Evolutionary conservation across 2,329 filamentous ascomycete genomes (phyloP).

Genomic region (Fusarium falciforme): DNA sequence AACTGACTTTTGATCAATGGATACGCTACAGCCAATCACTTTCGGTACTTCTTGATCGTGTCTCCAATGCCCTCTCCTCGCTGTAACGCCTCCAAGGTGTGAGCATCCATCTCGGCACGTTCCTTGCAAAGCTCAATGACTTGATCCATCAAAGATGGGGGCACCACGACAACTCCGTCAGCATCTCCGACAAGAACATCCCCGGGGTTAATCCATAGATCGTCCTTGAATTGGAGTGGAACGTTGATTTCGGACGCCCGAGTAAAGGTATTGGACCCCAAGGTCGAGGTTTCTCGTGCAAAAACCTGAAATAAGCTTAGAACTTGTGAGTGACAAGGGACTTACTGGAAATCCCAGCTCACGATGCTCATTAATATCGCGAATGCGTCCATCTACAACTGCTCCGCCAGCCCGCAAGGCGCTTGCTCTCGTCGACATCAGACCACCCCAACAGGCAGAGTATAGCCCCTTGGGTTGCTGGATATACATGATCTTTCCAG

Average conservation of each 20-base stretch:
- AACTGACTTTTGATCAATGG: not conserved
- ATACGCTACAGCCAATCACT: not conserved
- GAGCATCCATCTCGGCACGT: constrained; percentile 41
- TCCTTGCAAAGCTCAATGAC: constrained; percentile 43
- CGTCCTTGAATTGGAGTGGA: not conserved
- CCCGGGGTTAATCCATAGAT: constrained; percentile 37
- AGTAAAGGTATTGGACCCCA: not conserved
- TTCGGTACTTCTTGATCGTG: not conserved
- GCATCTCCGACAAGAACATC: constrained; percentile 44
- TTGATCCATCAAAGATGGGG: constrained; percentile 33
- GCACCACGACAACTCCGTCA: constrained; percentile 46
- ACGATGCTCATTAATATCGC: not conserved
- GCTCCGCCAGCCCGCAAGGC: constrained; percentile 39
- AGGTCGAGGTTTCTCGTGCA: not conserved
- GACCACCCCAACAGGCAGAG: constrained; percentile 43
- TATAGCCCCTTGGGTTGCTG: constrained; percentile 43
- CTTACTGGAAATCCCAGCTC: not conserved
- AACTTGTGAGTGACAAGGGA: not conserved
- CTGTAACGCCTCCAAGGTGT: not conserved
- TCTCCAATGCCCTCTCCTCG: not conserved
- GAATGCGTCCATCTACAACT: constrained; percentile 42
- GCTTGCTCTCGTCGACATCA: constrained; percentile 45
- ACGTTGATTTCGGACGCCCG: not conserved
- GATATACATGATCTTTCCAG: constrained; percentile 42
- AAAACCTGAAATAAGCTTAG: not conserved